These are phyloP conservation scores for Kwoniella dendrophila DNA, from an alignment of 768 basidiomycete species.

Conservation along the genomic window DNA sequence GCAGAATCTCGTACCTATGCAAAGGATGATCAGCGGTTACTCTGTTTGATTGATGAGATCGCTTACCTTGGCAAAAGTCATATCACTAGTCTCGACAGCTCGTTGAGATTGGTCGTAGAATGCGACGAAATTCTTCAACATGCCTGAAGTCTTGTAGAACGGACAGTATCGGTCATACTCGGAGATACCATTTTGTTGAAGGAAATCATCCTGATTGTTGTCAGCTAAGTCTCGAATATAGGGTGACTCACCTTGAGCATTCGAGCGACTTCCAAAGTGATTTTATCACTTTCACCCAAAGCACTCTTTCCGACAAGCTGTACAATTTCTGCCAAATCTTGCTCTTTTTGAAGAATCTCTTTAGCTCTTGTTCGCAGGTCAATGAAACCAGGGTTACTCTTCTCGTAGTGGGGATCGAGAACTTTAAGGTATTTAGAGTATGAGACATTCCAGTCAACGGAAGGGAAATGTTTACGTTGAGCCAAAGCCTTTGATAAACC, in stretches of 20 bases:
- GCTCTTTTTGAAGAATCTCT: conserved; percentile 97
- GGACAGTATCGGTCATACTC: conserved; percentile 97
- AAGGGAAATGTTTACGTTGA: conserved; percentile 96
- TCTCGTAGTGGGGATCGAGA: conserved; percentile 88
- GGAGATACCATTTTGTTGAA: conserved; percentile 97
- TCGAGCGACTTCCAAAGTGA: conserved; percentile 92
- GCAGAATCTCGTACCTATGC: conserved; percentile 79
- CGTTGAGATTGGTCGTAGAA: conserved; percentile 90
- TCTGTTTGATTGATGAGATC: not conserved
- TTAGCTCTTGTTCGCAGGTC: conserved; percentile 88
- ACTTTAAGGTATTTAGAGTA: conserved; percentile 98
- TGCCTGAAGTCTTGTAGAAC: conserved; percentile 97
- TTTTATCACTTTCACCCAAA: conserved; percentile 95
- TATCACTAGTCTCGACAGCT: conserved; percentile 77
- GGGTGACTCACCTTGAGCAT: conserved; percentile 71
- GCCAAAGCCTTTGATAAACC: conserved; percentile 99
- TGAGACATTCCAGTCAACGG: conserved; percentile 99
- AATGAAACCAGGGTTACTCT: conserved; percentile 82
- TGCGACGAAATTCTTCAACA: conserved; percentile 90
- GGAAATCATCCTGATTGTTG: conserved; percentile 42
- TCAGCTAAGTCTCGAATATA: conserved; percentile 8
- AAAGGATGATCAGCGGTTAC: not conserved
- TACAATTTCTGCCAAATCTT: conserved; percentile 97
- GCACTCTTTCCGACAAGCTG: conserved; percentile 99
- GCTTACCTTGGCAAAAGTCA: conserved; percentile 55